Conservation (phyloP, 1,284 basidiomycete genomes). For the Porogramme epimiltina region DNA sequence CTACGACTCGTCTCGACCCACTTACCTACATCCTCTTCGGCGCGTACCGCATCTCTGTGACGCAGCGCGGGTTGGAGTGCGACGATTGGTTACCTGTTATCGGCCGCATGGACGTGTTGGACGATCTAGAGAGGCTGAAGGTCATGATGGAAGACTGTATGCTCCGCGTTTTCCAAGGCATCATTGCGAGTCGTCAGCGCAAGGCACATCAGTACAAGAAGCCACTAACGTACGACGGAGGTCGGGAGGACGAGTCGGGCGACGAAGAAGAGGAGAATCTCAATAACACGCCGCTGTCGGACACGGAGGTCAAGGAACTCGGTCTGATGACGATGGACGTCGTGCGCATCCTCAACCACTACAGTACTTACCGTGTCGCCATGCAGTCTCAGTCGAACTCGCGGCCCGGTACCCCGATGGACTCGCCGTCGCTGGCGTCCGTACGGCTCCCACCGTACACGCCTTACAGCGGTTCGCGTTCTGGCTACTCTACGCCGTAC, state of each 20-base stretch:
- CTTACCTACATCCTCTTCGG: conserved; percentile 94
- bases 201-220: conserved; percentile 30
- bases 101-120: conserved; percentile 77
- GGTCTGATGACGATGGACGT: conserved; percentile 75
- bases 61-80: conserved; percentile 76
- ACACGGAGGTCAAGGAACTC: conserved; percentile 72
- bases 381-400: conserved; percentile 61
- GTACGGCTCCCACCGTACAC: conserved; percentile 31
- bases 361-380: conserved; percentile 59
- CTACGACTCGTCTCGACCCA: conserved; percentile 87
- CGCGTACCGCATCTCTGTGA: conserved; percentile 75
- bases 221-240: conserved; percentile 47
- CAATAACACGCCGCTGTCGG: conserved; percentile 55
- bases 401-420: conserved; percentile 64
- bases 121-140: conserved; percentile 87
- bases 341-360: conserved; percentile 70
- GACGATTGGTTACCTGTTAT: conserved; percentile 91
- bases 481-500: conserved; percentile 49
- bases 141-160: conserved; percentile 82
- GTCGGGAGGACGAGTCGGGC: conserved; percentile 59
- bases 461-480: conserved; percentile 31
- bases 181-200: conserved; percentile 51
- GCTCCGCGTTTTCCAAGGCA: conserved; percentile 91
- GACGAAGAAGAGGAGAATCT: conserved; percentile 53
- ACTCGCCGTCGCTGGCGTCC: conserved; percentile 41